Conservation (phyloP, 305 asterid genomes). For the Fraxinus baroniana region DNA sequence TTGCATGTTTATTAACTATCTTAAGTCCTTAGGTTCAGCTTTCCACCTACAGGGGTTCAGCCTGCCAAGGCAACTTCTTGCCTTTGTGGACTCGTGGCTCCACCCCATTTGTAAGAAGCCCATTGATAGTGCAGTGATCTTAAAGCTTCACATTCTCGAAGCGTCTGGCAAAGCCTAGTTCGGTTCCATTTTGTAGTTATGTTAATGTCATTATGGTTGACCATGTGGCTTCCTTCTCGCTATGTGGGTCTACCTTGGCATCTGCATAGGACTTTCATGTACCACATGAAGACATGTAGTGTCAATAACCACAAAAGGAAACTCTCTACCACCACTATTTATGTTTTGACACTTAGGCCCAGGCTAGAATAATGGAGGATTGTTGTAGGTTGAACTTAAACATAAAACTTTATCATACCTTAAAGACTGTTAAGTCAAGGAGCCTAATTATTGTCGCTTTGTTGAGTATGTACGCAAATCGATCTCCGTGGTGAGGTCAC, state of each 20-base stretch:
- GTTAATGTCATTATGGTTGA: not conserved
- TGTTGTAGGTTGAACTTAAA: not conserved
- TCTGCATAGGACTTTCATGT: not conserved
- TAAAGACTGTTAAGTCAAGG: not conserved
- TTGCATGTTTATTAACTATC: not conserved
- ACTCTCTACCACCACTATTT: not conserved
- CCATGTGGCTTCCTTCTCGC: not conserved
- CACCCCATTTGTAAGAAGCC: not conserved
- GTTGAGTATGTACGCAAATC: not conserved
- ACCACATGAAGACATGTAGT: not conserved
- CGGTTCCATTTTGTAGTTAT: not conserved
- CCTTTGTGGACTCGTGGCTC: not conserved
- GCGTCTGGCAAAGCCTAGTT: not conserved
- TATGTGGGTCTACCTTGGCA: not conserved
- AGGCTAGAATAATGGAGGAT: not conserved
- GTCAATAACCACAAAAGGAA: not conserved
- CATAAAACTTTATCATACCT: not conserved
- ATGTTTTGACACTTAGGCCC: not conserved
- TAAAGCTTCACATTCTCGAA: not conserved
- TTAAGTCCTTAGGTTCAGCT: not conserved
- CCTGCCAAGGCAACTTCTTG: not conserved
- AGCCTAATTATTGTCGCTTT: not conserved
- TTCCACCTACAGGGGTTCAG: not conserved
- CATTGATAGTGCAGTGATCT: not conserved
- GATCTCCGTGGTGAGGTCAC: not conserved